phyloP scores from a whole-genome alignment of 2,329 filamentous ascomycete genomes.

The Drechslerella dactyloides region DNA sequence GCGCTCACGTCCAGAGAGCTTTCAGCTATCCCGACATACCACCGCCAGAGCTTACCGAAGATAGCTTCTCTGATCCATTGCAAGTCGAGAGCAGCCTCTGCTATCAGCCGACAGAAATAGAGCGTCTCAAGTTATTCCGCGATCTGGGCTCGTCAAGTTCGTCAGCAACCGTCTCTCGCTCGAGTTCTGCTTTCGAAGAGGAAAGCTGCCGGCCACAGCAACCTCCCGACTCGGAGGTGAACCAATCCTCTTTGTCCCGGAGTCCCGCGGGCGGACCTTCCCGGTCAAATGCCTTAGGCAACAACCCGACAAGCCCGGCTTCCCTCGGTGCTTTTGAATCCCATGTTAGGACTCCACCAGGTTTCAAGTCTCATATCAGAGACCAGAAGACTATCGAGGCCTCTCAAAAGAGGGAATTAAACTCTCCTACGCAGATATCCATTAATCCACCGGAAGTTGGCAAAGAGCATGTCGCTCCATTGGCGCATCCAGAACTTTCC shows the following conservation, averaged over 20 bases:
- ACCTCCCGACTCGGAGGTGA: neutral
- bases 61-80: constrained; percentile 1
- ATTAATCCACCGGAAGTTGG: neutral
- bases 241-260: too few relatives aligned
- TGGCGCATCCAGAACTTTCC: neutral
- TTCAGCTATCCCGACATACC: constrained; percentile 14
- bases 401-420: neutral
- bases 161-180: constrained; percentile 9
- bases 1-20: constrained; percentile 17
- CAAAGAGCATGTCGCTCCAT: neutral
- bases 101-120: constrained; percentile 15
- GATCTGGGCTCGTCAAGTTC: constrained; percentile 9
- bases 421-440: too few relatives aligned
- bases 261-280: too few relatives aligned
- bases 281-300: neutral
- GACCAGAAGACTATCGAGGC: too few relatives aligned
- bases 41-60: neutral
- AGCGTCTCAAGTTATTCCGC: constrained; percentile 19
- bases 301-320: neutral
- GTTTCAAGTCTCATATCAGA: neutral
- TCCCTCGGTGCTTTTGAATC: neutral
- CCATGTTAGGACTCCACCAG: neutral
- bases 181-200: neutral
- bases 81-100: constrained; percentile 3
- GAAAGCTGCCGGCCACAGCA: neutral